phyloP scores from a whole-genome alignment of 768 basidiomycete species.

The Rhodotorula sphaerocarpa region DNA sequence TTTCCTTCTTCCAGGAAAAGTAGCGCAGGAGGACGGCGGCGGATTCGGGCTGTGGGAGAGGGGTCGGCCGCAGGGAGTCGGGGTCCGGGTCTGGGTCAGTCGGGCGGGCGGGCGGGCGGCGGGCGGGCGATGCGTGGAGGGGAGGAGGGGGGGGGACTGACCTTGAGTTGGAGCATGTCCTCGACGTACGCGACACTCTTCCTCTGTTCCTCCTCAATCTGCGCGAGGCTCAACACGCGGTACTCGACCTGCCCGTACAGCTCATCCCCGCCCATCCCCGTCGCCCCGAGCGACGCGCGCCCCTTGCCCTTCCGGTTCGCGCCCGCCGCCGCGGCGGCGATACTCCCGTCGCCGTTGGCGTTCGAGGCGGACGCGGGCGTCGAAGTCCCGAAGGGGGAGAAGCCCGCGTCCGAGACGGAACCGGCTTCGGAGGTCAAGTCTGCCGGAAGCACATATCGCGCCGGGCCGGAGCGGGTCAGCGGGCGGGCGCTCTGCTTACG shows the following conservation, averaged over 20 bases:
- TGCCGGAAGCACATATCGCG: background rate
- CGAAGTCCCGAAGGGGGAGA: conserved; percentile 15
- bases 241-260: conserved; percentile 24
- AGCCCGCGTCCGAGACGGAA: conserved; percentile 19
- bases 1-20: conserved; percentile 91
- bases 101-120: too few species aligned
- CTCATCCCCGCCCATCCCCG: background rate
- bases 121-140: too few species aligned
- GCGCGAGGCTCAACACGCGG: conserved; percentile 38
- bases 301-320: conserved; percentile 18
- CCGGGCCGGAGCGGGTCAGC: too few species aligned
- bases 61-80: background rate
- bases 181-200: conserved; percentile 76
- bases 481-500: too few species aligned
- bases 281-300: background rate
- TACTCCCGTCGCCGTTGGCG: too few species aligned
- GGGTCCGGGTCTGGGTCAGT: too few species aligned
- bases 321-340: background rate
- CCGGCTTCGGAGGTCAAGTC: conserved; percentile 10
- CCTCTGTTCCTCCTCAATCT: conserved; percentile 70
- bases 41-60: conserved; percentile 51
- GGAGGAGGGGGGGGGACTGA: conserved; percentile 47
- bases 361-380: conserved; percentile 1
- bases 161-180: conserved; percentile 79
- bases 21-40: conserved; percentile 72